These are phyloP conservation scores for Lindgomyces ingoldianus DNA, from an alignment of 495 filamentous ascomycete genomes.

Conservation along the genomic window DNA sequence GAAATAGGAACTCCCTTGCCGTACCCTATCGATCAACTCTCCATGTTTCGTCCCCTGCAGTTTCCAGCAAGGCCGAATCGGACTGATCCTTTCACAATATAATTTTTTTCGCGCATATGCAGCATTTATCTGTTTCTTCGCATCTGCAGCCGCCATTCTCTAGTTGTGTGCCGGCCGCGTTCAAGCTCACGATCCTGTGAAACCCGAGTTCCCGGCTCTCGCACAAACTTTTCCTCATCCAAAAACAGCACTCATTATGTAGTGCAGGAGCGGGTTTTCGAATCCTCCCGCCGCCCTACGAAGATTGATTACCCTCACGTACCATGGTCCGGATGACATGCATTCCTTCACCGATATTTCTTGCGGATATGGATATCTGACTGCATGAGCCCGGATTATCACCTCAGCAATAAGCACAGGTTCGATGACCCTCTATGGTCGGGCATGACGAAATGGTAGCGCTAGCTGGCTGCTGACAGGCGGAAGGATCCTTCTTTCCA, in stretches of 20 bases:
- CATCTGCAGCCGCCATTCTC: not conserved
- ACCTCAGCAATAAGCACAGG: not conserved
- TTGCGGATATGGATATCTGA: not conserved
- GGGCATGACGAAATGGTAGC: not conserved
- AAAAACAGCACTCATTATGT: not conserved
- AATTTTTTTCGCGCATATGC: not conserved
- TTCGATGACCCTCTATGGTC: not conserved
- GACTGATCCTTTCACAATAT: not conserved
- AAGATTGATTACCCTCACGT: not conserved
- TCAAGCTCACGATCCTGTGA: not conserved
- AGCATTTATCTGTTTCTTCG: not conserved
- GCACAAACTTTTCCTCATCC: not conserved
- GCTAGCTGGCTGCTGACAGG: not conserved
- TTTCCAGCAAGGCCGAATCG: not conserved
- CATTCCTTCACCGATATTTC: not conserved
- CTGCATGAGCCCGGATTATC: not conserved
- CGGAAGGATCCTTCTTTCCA: not conserved
- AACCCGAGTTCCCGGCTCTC: not conserved
- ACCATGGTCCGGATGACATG: not conserved
- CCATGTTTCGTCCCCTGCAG: not conserved
- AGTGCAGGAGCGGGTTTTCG: not conserved
- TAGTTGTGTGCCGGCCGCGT: not conserved
- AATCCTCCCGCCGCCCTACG: not conserved
- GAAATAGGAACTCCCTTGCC: not conserved
- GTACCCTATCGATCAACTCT: not conserved